A percentile compares a stretch with the other conserved stretches of the same genome.
phyloP scores from a whole-genome alignment of 2,329 filamentous ascomycete species.

The Polytolypa hystricis region DNA sequence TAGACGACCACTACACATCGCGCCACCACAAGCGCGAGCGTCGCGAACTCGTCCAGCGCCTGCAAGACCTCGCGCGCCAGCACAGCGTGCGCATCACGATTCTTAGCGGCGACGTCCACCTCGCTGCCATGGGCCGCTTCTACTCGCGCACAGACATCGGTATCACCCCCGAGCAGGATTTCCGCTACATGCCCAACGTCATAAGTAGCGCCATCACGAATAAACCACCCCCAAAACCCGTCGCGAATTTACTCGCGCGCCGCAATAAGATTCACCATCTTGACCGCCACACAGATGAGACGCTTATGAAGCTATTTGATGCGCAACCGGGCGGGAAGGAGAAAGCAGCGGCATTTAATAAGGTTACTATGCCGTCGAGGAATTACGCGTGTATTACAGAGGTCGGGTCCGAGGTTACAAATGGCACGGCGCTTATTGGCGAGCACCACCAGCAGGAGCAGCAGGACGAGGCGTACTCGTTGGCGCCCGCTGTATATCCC shows the following conservation, averaged over 20 bases:
- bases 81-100: slow-evolving; percentile 50
- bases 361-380: slow-evolving; percentile 68
- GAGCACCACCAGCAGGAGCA: too few relatives aligned
- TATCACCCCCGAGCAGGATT: slow-evolving; percentile 47
- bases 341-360: slow-evolving; percentile 63
- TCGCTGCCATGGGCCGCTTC: slow-evolving; percentile 54
- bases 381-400: slow-evolving; percentile 56
- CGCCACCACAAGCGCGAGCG: slow-evolving; percentile 85
- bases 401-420: slow-evolving; percentile 20
- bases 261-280: slow-evolving; percentile 57
- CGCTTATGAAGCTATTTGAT: slow-evolving; percentile 51
- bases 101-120: slow-evolving; percentile 53
- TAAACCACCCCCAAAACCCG: slow-evolving; percentile 53
- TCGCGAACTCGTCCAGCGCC: slow-evolving; percentile 54
- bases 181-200: slow-evolving; percentile 54
- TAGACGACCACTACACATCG: slow-evolving; percentile 72
- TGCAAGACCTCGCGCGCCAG: slow-evolving; percentile 48
- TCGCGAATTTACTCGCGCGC: slow-evolving; percentile 52
- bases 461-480: slow-evolving; percentile 12
- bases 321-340: slow-evolving; percentile 45
- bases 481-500: slow-evolving; percentile 21
- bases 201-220: slow-evolving; percentile 57
- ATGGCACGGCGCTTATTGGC: slow-evolving; percentile 11
- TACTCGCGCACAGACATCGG: slow-evolving; percentile 49
- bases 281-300: slow-evolving; percentile 53